Evolutionary conservation across 345 rosid genomes (phyloP), one percentile per base, ranked within the genome.

Genomic region (Populus nigra): DNA sequence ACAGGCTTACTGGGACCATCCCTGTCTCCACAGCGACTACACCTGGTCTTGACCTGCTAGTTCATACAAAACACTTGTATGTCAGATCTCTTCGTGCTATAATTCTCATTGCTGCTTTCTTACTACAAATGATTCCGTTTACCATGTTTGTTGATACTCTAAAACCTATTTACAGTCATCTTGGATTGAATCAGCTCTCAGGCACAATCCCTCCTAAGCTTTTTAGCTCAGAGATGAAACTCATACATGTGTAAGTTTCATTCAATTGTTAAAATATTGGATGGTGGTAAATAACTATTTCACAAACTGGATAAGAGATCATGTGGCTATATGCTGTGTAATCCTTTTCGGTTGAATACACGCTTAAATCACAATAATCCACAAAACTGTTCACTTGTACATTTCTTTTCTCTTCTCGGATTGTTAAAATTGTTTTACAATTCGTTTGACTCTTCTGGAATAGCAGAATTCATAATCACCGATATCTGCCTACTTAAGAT

Each of bases 41-140:
- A 49, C 94, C 91, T 79, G 99, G 99, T 36, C 97, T 96, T 55
- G 93, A 96, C 82, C 78, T 82, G 90, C 90, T 96, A 76, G 62
- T 82, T 79, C 23, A 83, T 10, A 80, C 98, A 33, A 83, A 87
- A 79, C 99, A 96, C 84, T 96, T 96, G 98, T 96, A 89, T 72
- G 91, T 61, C 70, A 35, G 79, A 67, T 72, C 36, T 78, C 61
- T 82, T 68, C 36, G 10, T 41, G 0, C 5, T 43, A 36, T n/a
- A 25, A 16, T 9, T 68, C 22, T 11, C 55, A 35, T 4, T 55
- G 10, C 16, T 33, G 8, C 1, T 5, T 57, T 71, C 5, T 23
- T n/a, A n/a, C 15, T 10, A 4, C 11, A 59, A 57, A 25, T 77
- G 62, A 62, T 13, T 27, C 73, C 27, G 49, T 75, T 38, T 68